phyloP scores from a whole-genome alignment of 2,329 filamentous ascomycete species.

The Exophiala alcalophila region DNA sequence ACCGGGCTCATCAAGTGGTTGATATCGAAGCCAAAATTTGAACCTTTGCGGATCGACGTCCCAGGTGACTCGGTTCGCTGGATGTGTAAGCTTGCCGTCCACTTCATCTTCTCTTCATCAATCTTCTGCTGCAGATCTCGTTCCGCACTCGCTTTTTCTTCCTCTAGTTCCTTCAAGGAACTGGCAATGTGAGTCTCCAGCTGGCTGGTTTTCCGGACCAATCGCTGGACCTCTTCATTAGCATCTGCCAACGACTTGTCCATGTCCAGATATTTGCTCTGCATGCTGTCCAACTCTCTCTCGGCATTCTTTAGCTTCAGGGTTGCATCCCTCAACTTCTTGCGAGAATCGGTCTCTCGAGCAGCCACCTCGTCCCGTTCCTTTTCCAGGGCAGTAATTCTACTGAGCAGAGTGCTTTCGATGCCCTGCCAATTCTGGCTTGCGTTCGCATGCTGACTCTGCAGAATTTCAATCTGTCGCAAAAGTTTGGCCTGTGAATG shows the following conservation, averaged over 20 bases:
- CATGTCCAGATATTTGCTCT: slow-evolving; percentile 41
- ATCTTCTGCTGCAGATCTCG: slow-evolving; percentile 56
- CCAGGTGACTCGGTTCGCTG: slow-evolving; percentile 42
- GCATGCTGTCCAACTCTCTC: slow-evolving; percentile 74
- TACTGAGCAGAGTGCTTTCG: slow-evolving; percentile 76
- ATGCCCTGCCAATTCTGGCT: slow-evolving; percentile 98
- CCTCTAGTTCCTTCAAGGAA: slow-evolving; percentile 53
- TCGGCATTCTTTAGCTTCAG: slow-evolving; percentile 66
- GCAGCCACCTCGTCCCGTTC: slow-evolving; percentile 83
- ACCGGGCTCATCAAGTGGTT: slow-evolving; percentile 37
- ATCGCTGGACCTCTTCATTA: slow-evolving; percentile 56
- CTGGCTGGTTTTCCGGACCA: slow-evolving; percentile 42
- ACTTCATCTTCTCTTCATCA: slow-evolving; percentile 63
- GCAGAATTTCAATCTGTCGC: slow-evolving; percentile 89
- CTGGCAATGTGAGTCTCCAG: slow-evolving; percentile 63
- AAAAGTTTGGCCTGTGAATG: slow-evolving; percentile 86
- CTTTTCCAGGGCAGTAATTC: slow-evolving; percentile 75
- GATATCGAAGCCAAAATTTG: slow-evolving; percentile 36
- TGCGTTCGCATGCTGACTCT: slow-evolving; percentile 90
- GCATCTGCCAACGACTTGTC: slow-evolving; percentile 60
- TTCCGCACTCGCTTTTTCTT: slow-evolving; percentile 59
- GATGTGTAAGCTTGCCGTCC: slow-evolving; percentile 47
- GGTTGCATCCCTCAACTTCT: slow-evolving; percentile 83
- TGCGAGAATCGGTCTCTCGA: slow-evolving; percentile 81
- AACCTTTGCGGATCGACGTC: slow-evolving; percentile 39